These are phyloP conservation scores for Lagerstroemia speciosa DNA, from an alignment of 345 rosid genomes.

Conservation along the genomic window DNA sequence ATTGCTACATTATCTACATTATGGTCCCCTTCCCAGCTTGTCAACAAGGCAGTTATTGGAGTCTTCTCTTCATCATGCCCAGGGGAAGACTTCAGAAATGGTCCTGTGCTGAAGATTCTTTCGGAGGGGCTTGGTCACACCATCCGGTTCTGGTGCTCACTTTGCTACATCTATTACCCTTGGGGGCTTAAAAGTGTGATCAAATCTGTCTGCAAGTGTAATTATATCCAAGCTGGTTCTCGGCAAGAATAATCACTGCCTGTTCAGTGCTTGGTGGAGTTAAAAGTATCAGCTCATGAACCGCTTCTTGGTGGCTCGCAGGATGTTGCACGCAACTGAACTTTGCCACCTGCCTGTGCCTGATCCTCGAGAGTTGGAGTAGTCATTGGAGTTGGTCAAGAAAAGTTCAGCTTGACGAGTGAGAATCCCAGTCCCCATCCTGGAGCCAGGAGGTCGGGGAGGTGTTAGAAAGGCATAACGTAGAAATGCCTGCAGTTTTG, in stretches of 20 bases:
- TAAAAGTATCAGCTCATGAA: neutral
- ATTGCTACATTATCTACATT: neutral
- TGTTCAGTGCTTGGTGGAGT: neutral
- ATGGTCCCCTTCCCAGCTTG: neutral
- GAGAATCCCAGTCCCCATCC: neutral
- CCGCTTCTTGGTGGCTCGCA: neutral
- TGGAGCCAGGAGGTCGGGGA: neutral
- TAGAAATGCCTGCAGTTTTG: slow-evolving; percentile 1
- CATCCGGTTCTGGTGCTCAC: neutral
- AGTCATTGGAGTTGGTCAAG: neutral
- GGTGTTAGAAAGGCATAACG: neutral
- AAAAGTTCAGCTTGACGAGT: neutral
- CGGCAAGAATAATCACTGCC: neutral
- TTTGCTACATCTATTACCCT: neutral
- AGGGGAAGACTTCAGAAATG: neutral
- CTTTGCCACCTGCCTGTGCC: neutral
- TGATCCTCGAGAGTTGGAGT: neutral
- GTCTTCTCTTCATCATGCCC: neutral
- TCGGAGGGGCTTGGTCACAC: neutral
- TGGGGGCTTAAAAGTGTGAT: neutral
- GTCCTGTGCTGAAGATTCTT: neutral
- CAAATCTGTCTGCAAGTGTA: neutral
- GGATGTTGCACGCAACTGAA: neutral
- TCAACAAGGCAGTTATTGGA: neutral
- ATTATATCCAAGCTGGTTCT: neutral